Base-by-base conservation (phyloP, 2,329 filamentous ascomycete species). In the Exophiala lecanii-corni region DNA sequence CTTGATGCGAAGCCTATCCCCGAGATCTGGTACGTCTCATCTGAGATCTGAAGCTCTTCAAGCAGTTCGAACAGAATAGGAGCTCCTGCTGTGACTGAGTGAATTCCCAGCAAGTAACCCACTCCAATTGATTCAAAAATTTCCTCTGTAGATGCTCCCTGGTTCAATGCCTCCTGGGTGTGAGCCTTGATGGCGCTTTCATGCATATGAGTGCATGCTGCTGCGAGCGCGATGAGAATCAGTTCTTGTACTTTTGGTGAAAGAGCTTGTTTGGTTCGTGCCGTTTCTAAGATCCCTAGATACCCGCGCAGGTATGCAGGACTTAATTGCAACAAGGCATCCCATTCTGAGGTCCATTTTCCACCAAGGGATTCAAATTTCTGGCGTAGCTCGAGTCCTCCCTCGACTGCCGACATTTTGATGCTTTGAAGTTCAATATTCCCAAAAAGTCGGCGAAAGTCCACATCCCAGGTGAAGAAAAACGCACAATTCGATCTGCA, bases 111-210 rank as follows among this genome's bases (percentile, higher is more conserved):
- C 1, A 67, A 69, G 39, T 58, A 62, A 1, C 66, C 65, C 13
- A 73, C 47, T 44, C 68, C 68, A 2, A 73, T 60, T 1, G 67
- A 63, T 51, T 73, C 71, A 23, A 73, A 56, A n/a, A 73, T 61
- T 51, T 73, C 69, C 2, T 57, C 55, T 9, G 57, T 54, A 0
- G 59, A 63, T 1, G 70, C 70, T 2, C 70, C 70, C 13, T 60
- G 58, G 1, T 54, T 47, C 3, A 69, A 46, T 0, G 71, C 70
- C 0, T 59, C 58, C n/a, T 57, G 44, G 6, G 64, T 67, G 47
- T 72, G 63, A 9, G 60, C 55, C 12, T 64, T 62, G 16, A 73
- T 66, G 2, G 67, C 66, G 1, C 69, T 67, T 0, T 58, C 34
- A 49, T 72, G 67, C 4, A 73, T 62, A 49, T 73, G 68, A 5